phyloP scores from a whole-genome alignment of 192 early-diverging fungal species.

The Coemansia sp. region DNA sequence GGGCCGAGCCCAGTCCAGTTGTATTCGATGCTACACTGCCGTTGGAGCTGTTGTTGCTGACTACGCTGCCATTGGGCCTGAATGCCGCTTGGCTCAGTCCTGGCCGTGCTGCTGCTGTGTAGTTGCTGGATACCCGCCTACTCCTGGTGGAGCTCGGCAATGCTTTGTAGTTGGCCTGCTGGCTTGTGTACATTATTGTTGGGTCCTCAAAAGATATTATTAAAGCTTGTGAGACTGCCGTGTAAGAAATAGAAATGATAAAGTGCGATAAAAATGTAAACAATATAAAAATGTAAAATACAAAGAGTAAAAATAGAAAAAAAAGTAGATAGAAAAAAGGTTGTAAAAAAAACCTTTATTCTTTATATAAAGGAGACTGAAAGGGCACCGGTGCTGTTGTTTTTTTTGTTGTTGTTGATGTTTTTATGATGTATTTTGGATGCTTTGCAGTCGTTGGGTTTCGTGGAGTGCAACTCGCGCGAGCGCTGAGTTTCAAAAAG shows the following conservation, averaged over 20 bases:
- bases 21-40: neutral
- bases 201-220: too few relatives aligned
- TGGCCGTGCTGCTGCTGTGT: slow-evolving; percentile 22
- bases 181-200: slow-evolving; percentile 37
- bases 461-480: too few relatives aligned
- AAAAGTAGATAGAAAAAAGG: too few relatives aligned
- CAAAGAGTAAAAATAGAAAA: neutral
- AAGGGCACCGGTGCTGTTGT: neutral
- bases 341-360: too few relatives aligned
- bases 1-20: neutral
- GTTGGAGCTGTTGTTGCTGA: slow-evolving; percentile 2
- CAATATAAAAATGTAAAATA: slow-evolving; percentile 1
- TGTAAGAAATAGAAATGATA: too few relatives aligned
- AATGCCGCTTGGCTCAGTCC: slow-evolving; percentile 35
- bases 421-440: too few relatives aligned
- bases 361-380: neutral
- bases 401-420: too few relatives aligned
- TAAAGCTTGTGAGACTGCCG: too few relatives aligned
- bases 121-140: slow-evolving; percentile 40
- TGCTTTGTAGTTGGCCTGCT: slow-evolving; percentile 40
- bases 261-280: too few relatives aligned
- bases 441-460: too few relatives aligned
- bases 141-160: slow-evolving; percentile 51
- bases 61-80: slow-evolving; percentile 14
- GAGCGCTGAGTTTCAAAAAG: too few relatives aligned